Evolutionary conservation across 1,139 yeast genomes (phyloP), one percentile per base, ranked within the genome.

Genomic region (Kodamaea arcana): DNA sequence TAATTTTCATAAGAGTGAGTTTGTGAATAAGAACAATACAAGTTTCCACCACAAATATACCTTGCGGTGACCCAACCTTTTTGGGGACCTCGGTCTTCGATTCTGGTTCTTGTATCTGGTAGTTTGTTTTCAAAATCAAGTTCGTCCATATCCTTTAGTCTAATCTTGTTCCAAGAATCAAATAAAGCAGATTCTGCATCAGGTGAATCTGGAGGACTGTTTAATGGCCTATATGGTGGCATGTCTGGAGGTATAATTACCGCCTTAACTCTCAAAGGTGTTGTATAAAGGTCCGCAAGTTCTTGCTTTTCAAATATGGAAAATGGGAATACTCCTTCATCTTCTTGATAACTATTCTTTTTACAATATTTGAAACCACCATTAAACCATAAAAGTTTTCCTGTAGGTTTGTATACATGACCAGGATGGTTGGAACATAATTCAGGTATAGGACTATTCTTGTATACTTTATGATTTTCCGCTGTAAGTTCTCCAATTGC

Each of bases 351-450:
- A 6, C 58, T 60, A 40, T 69, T 67, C 41, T 74, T 74, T 50
- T 81, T 81, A 56, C 88, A 81, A 37, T 60, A 75, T 20, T 67
- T 59, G 46, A 79, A 73, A 0, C 88, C 88, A 2, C 87, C 80
- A 47, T 81, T 81, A 35, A 80, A 69, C 87, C 87, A 81, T 3
- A 80, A 47, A 17, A 81, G 51, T 27, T 61, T 62, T 4, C 77
- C 78, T 30, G 60, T 58, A 10, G 35, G 28, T 32, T 65, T 65
- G 37, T 65, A 60, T 1, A 79, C 51, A 54, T 82, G 90, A 0
- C 83, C 85, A 0, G 87, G 85, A 52, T 82, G 88, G 1, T 79
- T 69, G 0, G 83, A 75, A 47, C 88, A 81, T 8, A 80, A 56
- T 48, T 77, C 83, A 30, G 58, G 54, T 0, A 78, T 56, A 1